Evolutionary conservation across 2,329 filamentous ascomycete genomes (phyloP), one percentile per base, ranked within the genome.

Genomic region (Pseudogymnoascus sp.): DNA sequence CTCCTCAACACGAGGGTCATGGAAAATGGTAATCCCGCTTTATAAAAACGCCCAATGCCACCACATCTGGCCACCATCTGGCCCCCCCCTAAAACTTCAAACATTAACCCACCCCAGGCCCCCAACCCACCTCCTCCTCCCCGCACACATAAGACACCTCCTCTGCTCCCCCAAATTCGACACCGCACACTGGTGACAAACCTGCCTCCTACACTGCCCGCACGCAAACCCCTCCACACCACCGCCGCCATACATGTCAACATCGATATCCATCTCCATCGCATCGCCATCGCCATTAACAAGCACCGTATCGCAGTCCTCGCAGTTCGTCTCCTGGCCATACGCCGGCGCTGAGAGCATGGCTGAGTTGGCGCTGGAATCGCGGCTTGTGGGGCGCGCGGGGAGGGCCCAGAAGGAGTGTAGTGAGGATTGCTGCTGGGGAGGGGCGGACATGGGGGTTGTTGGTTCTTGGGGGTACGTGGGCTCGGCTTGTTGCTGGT

Each of bases 331-430:
- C 0, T 77, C 69, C 67, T 41, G 37, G 16, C 70, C 73, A 19
- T 70, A 65, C 4, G 66, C 19, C 5, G 21, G 39, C 60, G 63
- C 11, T 63, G 64, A 63, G 64, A 11, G 63, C 19, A 63, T 62
- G 2, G 65, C 65, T 0, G 67, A 62, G 6, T 72, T 59, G 1
- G 72, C 66, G 1, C 69, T 67, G 0, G 74, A 68, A 0, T 66
- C 63, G 2, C 69, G 66, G 3, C 69, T 69, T 0, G 72, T 59
- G 58, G 11, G 61, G 33, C 29, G 35, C 4, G 65, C 62, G 1
- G 75, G 78, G 12, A 86, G 76, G n/a, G 78, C 78, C 83, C 83
- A 88, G 73, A 86, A 87, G 41, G 76, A 81, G 71, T 87, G 83
- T 0, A 87, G 75, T 0, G 81, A 84, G 3, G 77, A 75, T 70